Base-by-base conservation (phyloP, 441 rosid species). In the Biscutella laevigata region DNA sequence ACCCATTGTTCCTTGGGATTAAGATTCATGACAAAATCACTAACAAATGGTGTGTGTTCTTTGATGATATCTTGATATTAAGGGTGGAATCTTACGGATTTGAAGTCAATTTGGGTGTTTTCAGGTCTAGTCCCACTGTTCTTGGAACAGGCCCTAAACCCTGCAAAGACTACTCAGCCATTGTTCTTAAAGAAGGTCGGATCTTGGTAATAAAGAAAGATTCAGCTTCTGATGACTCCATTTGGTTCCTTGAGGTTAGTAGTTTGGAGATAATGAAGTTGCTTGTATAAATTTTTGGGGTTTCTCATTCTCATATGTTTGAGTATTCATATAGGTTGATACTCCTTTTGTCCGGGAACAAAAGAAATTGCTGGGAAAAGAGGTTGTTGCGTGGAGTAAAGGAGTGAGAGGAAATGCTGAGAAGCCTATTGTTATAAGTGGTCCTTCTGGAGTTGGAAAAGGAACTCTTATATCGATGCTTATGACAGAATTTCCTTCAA, bases 401-500 rank as follows among this genome's bases (percentile, higher is more conserved):
- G 96, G 90, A 35, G 74, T 78, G 53, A 66, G 68, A 10, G 96
- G 96, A 57, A 66, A 77, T 59, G 83, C 75, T 11, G 81, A 84
- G 79, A 84, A 56, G 75, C 90, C 92, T 7, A 21, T 91, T 70
- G 90, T 91, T 37, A 83, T 91, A 15, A 87, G 90, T 22, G 98
- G 95, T 58, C 98, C 98, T 61, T 90, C 96, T 6, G 94, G 96
- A 29, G 98, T 87, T n/a, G 96, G 98, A n/a, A 91, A 91, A 76
- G 96, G 98, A 54, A 91, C 95, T 5, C 60, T 84, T 29, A 87
- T 83, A 56, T 3, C 80, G 21, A 76, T 70, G 82, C 94, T 91
- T 15, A 78, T 70, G 96, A 53, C 71, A 64, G 94, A 91, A 71
- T 91, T 80, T 58, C 95, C 95, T 24, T 74, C 74, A 36, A 75